A percentile compares a stretch with the other conserved stretches of the same genome.
Conservation (phyloP, 768 basidiomycete genomes). For the Tylopilus intermedius region DNA sequence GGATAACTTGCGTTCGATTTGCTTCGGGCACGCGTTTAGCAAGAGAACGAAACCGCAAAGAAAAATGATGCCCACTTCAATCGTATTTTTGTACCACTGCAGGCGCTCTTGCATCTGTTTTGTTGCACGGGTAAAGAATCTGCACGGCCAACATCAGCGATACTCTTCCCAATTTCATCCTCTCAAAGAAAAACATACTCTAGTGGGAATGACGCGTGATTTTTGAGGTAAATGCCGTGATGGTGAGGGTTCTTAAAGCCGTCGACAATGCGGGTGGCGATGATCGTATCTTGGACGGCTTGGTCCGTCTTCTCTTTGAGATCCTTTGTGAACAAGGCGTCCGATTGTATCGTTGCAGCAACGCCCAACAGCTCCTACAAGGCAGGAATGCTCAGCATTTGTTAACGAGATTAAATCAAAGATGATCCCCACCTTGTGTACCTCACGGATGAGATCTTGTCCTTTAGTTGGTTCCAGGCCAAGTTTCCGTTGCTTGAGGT, state of each 20-base stretch:
- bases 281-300: slow-evolving; percentile 75
- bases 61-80: slow-evolving; percentile 49
- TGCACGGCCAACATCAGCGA: slow-evolving; percentile 19
- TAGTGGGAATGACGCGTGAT: slow-evolving; percentile 75
- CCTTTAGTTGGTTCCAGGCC: slow-evolving; percentile 72
- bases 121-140: slow-evolving; percentile 70
- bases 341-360: slow-evolving; percentile 59
- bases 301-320: slow-evolving; percentile 72
- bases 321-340: slow-evolving; percentile 62
- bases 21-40: slow-evolving; percentile 11
- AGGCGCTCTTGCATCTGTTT: slow-evolving; percentile 68
- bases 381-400: neutral
- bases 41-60: neutral
- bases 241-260: slow-evolving; percentile 74
- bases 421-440: slow-evolving; percentile 53
- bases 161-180: no score
- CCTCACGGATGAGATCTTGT: slow-evolving; percentile 58
- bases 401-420: neutral
- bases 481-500: slow-evolving; percentile 69
- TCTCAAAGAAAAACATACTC: slow-evolving; percentile 47
- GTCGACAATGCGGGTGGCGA: slow-evolving; percentile 71
- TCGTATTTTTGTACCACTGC: slow-evolving; percentile 74
- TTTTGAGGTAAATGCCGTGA: slow-evolving; percentile 65
- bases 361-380: slow-evolving; percentile 61
- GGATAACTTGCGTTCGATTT: slow-evolving; percentile 77